Base-by-base conservation (phyloP, 2,329 filamentous ascomycete species). In the Arthrinium phaeospermum region DNA sequence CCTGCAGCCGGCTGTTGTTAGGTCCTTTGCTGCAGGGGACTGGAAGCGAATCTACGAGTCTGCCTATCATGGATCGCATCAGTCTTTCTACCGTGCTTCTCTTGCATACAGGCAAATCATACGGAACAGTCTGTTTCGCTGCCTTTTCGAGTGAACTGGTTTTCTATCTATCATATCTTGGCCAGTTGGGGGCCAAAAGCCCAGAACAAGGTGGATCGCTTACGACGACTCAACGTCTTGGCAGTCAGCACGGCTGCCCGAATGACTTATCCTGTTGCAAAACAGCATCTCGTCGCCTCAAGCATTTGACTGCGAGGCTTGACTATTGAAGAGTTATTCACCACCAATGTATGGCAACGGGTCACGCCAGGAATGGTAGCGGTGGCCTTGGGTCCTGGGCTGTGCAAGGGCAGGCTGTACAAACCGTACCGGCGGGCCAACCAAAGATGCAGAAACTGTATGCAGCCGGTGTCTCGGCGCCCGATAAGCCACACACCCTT, bases 341-440 rank as follows among this genome's bases (percentile, higher is more conserved):
- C 14, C 10, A 53, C 24, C 16, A 16, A 30, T 34, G 57, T 41
- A 64, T 41, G 57, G 8, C 34, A 24, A 41, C 24, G 57, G 57
- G n/a, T 19, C 41, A 22, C 34, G 14, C 24, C 12, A 57, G 51
- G 24, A 16, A n/a, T n/a, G n/a, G n/a, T n/a, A n/a, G 27, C 13
- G 51, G 8, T 30, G 30, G 27, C 19, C 53, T 61, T 34, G 53
- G 53, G 24, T 57, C 53, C 16, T 22, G 53, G 57, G 57, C 57
- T 41, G 57, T 64, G 57, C 57, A 64, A 4, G 57, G 57, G 57
- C 19, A 64, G 57, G 57, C 57, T 64, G 57, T 41, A 64, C 30
- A n/a, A 19, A 16, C 10, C 4, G 7, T 8, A 41, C 30, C 30
- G 4, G 22, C 19, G 3, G 30, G 19, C 57, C 57, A 64, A 41